Percentiles rank a stretch among this genome's conserved stretches.
These are phyloP conservation scores for Secale cereale DNA, from an alignment of 176 grass and related monocot species.

Conservation along the genomic window DNA sequence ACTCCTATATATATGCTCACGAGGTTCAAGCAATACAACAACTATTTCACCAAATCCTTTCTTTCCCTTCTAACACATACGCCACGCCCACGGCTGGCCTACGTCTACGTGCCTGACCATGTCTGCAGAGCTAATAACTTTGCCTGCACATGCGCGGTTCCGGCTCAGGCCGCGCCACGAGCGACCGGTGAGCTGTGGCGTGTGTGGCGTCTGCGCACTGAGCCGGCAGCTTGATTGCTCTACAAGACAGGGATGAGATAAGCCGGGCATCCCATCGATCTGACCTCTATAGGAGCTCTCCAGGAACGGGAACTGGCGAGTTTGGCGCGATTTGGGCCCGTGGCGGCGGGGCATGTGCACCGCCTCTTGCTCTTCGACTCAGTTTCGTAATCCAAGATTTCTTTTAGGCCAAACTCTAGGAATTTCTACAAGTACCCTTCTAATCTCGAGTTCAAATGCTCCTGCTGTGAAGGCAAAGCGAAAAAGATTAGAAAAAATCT, in stretches of 20 bases:
- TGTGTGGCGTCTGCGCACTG: background rate
- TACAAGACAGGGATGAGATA: background rate
- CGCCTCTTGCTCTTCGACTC: too few species aligned
- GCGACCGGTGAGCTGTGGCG: background rate
- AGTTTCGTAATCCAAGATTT: too few species aligned
- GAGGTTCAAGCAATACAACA: too few species aligned
- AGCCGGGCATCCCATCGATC: background rate
- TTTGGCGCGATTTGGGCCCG: background rate
- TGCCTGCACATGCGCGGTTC: background rate
- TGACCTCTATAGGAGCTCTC: background rate
- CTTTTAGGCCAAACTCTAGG: too few species aligned
- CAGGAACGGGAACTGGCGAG: background rate
- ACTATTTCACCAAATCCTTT: too few species aligned
- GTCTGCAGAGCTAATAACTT: background rate
- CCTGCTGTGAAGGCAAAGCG: too few species aligned
- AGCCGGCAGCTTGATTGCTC: background rate
- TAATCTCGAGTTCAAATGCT: too few species aligned
- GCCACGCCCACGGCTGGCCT: background rate
- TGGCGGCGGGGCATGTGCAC: background rate
- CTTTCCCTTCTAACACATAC: too few species aligned
- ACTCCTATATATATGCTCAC: too few species aligned
- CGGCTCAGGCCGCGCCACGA: background rate
- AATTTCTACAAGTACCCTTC: too few species aligned
- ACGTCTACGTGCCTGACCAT: background rate
- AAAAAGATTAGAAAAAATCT: too few species aligned